phyloP scores from a whole-genome alignment of 1,284 basidiomycete genomes.

The Sporisorium reilianum region DNA sequence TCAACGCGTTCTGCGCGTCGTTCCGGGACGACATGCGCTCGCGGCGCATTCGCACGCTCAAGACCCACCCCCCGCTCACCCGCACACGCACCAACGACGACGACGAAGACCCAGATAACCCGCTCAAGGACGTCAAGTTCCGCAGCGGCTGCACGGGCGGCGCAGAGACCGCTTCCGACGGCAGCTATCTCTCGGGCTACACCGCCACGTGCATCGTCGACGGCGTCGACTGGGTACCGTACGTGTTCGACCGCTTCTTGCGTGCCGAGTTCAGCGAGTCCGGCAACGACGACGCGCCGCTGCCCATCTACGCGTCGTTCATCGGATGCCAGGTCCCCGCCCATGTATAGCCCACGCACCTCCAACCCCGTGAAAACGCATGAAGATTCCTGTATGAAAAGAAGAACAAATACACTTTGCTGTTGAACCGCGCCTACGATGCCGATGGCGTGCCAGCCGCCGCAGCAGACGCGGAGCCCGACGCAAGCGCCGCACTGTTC shows the following conservation, averaged over 20 bases:
- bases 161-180: conserved; percentile 1
- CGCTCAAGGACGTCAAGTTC: conserved; percentile 14
- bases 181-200: conserved; percentile 22
- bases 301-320: conserved; percentile 23
- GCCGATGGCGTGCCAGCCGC: conserved; percentile 1
- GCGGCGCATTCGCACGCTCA: conserved; percentile 12
- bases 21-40: conserved; percentile 21
- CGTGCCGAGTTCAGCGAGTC: conserved; percentile 15
- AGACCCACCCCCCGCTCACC: conserved; percentile 14
- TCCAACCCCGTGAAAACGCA: neutral
- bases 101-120: conserved; percentile 20
- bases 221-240: conserved; percentile 36
- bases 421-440: neutral
- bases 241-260: conserved; percentile 32
- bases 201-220: conserved; percentile 40
- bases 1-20: conserved; percentile 16
- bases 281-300: neutral
- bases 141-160: conserved; percentile 31
- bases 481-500: conserved; percentile 19
- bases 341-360: conserved; percentile 5
- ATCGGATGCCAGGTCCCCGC: conserved; percentile 43
- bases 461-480: neutral
- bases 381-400: neutral
- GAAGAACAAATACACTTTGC: conserved; percentile 9
- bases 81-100: neutral